Conservation (phyloP, 2,329 filamentous ascomycete species). For the Aspergillus vadensis region DNA sequence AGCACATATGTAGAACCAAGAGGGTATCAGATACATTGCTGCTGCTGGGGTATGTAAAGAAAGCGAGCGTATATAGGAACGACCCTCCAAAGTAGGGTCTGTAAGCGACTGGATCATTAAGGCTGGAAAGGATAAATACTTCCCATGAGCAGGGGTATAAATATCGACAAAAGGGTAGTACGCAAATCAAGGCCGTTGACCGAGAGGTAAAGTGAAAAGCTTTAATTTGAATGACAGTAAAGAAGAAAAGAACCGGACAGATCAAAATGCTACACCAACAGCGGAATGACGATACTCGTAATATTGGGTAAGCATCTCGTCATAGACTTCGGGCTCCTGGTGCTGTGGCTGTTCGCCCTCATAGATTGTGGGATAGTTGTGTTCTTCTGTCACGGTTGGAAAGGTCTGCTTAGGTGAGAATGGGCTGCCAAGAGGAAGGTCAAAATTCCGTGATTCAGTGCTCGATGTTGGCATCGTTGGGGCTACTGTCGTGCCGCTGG, state of each 20-base stretch:
- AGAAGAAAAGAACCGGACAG: background rate
- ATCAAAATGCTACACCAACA: constrained; percentile 38
- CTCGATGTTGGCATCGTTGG: constrained; percentile 19
- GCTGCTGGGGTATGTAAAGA: background rate
- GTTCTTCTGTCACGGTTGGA: constrained; percentile 16
- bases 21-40: background rate
- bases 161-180: background rate
- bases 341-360: constrained; percentile 21
- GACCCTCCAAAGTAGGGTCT: background rate
- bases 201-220: background rate
- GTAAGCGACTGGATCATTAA: background rate
- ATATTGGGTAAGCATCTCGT: constrained; percentile 14
- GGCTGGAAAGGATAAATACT: background rate
- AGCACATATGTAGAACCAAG: background rate
- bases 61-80: background rate
- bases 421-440: constrained; percentile 6
- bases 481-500: constrained; percentile 28
- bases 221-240: background rate
- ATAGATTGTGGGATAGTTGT: constrained; percentile 18
- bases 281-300: constrained; percentile 26
- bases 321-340: constrained; percentile 12
- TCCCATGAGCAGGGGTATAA: background rate
- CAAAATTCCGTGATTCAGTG: constrained; percentile 10
- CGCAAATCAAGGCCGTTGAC: background rate
- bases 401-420: constrained; percentile 10